Evolutionary conservation across 2,329 filamentous ascomycete genomes (phyloP).

Genomic region (Samsoniella hepiali): DNA sequence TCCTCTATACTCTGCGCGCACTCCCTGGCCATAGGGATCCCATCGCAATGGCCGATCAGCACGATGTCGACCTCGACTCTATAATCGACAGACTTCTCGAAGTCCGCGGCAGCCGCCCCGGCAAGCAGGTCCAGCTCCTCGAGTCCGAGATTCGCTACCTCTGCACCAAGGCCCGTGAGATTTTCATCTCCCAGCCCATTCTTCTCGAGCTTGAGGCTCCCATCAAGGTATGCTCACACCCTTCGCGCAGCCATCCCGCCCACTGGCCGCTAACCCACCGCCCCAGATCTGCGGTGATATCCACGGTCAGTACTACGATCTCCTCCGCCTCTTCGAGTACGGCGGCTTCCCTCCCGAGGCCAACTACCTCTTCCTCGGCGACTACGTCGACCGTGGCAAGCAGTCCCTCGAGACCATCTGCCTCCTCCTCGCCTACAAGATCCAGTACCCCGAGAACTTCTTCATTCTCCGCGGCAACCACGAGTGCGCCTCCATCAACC

Average conservation of each 20-base stretch:
- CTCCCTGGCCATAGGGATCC: conserved; percentile 11
- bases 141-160: conserved; percentile 96
- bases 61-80: conserved; percentile 97
- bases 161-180: conserved; percentile 97
- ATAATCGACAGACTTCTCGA: conserved; percentile 98
- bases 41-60: conserved; percentile 55
- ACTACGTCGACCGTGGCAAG: conserved; percentile 98
- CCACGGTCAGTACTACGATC: conserved; percentile 98
- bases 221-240: conserved; percentile 74
- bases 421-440: conserved; percentile 95
- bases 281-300: conserved; percentile 96
- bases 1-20: not conserved
- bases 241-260: not conserved
- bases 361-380: conserved; percentile 98
- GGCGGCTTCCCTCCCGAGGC: conserved; percentile 97
- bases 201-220: conserved; percentile 95
- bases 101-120: conserved; percentile 94
- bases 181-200: conserved; percentile 99
- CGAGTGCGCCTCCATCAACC: conserved; percentile 98
- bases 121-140: conserved; percentile 96
- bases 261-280: not conserved
- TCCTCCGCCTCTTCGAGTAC: conserved; percentile 95
- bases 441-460: conserved; percentile 99
- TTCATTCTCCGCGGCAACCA: conserved; percentile 98
- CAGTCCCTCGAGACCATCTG: conserved; percentile 99